Evolutionary conservation across 1,284 basidiomycete species (phyloP), one percentile per base, ranked within the genome.

Genomic region (Volvariella volvacea): DNA sequence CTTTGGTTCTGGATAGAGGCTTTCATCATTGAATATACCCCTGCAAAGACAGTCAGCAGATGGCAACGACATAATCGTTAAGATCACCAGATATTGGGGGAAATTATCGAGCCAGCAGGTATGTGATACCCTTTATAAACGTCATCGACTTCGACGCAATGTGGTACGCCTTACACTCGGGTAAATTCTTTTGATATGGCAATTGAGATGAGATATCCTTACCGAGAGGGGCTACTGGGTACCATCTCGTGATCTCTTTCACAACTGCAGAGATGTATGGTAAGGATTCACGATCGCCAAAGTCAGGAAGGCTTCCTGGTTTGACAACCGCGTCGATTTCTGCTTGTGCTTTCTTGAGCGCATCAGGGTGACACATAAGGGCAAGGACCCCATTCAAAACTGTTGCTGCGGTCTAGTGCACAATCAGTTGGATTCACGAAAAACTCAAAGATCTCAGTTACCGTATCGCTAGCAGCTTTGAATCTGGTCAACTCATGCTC

Each of bases 311-410:
- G 4, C 64, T 55, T 28, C 57, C 56, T 10, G 38, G 40, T n/a
- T 65, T 63, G 20, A 67, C 55, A 3, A 68, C 59, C 2, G 54
- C 41, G 40, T 68, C 65, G 8, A 71, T 46, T 50, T 70, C 68
- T 10, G 50, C 59, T 44, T 62, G 62, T 14, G 62, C 66, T 20
- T 50, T 58, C 16, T 44, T 53, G 44, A 64, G 64, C 3, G 62
- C 55, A 4, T 66, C 60, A 0, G 66, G 68, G 47, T 62, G 60
- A 33, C 60, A 59, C 4, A 65, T 45, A 56, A 66, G 63, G 2
- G 73, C 69, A 19, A 77, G 62, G 21, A 75, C 49, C 54, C 78
- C 75, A n/a, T 65, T 66, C 28, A 65, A 58, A 43, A 75, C 51
- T 3, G 67, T 63, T 3, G 71, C 65, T 8, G 64, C 59, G 1